phyloP scores from a whole-genome alignment of 208 protist species.

The Wallacemonas collosoma region DNA sequence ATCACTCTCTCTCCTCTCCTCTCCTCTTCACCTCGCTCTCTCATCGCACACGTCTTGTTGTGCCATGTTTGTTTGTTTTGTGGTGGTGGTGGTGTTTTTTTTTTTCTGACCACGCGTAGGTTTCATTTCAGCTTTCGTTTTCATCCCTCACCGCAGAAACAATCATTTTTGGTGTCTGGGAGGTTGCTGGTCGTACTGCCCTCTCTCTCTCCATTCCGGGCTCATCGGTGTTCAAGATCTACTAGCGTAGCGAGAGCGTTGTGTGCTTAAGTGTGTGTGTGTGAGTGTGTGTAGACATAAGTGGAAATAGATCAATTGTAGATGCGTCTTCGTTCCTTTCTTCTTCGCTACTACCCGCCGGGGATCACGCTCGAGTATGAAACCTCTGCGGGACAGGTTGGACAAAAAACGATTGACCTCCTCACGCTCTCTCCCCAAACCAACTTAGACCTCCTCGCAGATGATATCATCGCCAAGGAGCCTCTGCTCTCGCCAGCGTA shows the following conservation, averaged over 20 bases:
- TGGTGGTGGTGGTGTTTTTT: background rate
- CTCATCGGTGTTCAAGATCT: too few relatives aligned
- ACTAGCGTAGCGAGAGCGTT: too few relatives aligned
- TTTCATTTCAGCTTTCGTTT: too few relatives aligned
- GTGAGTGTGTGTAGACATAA: slow-evolving; percentile 6
- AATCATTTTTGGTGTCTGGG: background rate
- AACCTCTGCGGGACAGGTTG: slow-evolving; percentile 72
- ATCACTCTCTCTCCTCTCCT: background rate
- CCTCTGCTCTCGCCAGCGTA: slow-evolving; percentile 86
- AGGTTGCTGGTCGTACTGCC: background rate
- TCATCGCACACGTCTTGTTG: too few relatives aligned
- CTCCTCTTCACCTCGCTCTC: background rate
- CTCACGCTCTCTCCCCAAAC: slow-evolving; percentile 84
- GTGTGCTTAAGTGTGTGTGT: too few relatives aligned
- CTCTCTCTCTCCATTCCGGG: background rate
- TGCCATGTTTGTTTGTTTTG: background rate
- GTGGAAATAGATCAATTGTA: background rate
- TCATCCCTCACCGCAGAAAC: too few relatives aligned
- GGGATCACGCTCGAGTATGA: slow-evolving; percentile 94
- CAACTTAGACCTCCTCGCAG: slow-evolving; percentile 81
- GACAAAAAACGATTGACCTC: slow-evolving; percentile 92
- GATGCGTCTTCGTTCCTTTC: slow-evolving; percentile 93
- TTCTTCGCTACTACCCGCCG: slow-evolving; percentile 96
- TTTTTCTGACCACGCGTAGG: too few relatives aligned
- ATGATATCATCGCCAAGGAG: slow-evolving; percentile 87